Conservation (phyloP, 1,284 basidiomycete species). For the Cutaneotrichosporon cavernicola region DNA sequence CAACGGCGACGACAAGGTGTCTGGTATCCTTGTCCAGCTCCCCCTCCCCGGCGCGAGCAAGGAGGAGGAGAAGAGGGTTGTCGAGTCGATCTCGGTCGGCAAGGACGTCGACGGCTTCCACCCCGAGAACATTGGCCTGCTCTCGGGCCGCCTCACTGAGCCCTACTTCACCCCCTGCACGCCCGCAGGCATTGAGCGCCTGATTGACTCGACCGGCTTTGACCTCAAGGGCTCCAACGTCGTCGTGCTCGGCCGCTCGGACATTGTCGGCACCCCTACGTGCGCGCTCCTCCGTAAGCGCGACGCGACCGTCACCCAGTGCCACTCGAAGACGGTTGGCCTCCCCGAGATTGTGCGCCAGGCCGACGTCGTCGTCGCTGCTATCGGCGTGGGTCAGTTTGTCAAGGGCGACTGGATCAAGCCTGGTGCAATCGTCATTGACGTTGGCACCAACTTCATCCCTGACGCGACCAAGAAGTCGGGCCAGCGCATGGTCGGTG, state of each 20-base stretch:
- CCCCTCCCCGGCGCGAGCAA: conserved; percentile 81
- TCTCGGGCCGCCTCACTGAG: conserved; percentile 83
- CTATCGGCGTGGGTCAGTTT: conserved; percentile 87
- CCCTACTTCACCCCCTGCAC: conserved; percentile 96
- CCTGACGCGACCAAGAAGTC: conserved; percentile 89
- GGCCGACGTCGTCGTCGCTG: conserved; percentile 90
- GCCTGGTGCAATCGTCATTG: conserved; percentile 87
- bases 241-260: conserved; percentile 93
- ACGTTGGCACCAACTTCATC: conserved; percentile 97
- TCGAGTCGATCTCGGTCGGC: conserved; percentile 87
- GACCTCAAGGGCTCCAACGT: conserved; percentile 73
- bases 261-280: conserved; percentile 97
- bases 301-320: conserved; percentile 97
- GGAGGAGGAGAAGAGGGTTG: conserved; percentile 84
- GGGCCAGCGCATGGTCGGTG: conserved; percentile 92
- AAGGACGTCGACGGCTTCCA: conserved; percentile 99
- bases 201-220: conserved; percentile 81
- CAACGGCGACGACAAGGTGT: conserved; percentile 78
- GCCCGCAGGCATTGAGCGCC: conserved; percentile 84
- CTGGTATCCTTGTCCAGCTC: conserved; percentile 95
- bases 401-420: conserved; percentile 96
- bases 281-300: conserved; percentile 82
- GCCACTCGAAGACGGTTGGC: conserved; percentile 85
- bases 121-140: conserved; percentile 96
- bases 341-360: conserved; percentile 74